Conservation (phyloP, 768 basidiomycete species). For the Russula brevipes region DNA sequence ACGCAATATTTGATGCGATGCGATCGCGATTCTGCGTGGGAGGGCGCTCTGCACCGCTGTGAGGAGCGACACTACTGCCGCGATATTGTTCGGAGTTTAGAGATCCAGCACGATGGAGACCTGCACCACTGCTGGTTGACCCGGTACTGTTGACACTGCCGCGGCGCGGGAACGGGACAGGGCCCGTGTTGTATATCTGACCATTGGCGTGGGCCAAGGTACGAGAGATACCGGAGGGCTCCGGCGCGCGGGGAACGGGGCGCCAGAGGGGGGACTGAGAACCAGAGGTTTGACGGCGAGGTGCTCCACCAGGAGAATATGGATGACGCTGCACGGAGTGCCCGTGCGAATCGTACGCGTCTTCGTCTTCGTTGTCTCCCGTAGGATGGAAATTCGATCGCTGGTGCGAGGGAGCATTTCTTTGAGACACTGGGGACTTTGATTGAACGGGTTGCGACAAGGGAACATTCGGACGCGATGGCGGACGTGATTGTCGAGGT, state of each 20-base stretch:
- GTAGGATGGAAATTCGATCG: slow-evolving; percentile 6
- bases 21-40: too few relatives aligned
- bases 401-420: background rate
- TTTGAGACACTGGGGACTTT: slow-evolving; percentile 11
- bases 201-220: slow-evolving; percentile 28
- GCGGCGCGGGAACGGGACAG: slow-evolving; percentile 38
- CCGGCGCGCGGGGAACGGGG: background rate
- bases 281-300: slow-evolving; percentile 9
- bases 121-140: slow-evolving; percentile 5
- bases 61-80: background rate
- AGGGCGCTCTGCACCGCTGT: too few relatives aligned
- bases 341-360: slow-evolving; percentile 1
- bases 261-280: slow-evolving; percentile 3
- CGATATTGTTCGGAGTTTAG: slow-evolving; percentile 10
- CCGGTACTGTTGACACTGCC: slow-evolving; percentile 17
- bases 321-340: background rate
- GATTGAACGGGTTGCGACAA: background rate
- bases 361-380: slow-evolving; percentile 1
- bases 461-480: background rate
- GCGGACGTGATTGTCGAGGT: slow-evolving; percentile 12
- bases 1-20: too few relatives aligned
- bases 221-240: slow-evolving; percentile 1
- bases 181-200: slow-evolving; percentile 34
- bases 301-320: background rate
- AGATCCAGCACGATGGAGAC: slow-evolving; percentile 24